A percentile compares a stretch with the other conserved stretches of the same genome.
Conservation (phyloP, 768 basidiomycete species). For the Rhodotorula diobovata region DNA sequence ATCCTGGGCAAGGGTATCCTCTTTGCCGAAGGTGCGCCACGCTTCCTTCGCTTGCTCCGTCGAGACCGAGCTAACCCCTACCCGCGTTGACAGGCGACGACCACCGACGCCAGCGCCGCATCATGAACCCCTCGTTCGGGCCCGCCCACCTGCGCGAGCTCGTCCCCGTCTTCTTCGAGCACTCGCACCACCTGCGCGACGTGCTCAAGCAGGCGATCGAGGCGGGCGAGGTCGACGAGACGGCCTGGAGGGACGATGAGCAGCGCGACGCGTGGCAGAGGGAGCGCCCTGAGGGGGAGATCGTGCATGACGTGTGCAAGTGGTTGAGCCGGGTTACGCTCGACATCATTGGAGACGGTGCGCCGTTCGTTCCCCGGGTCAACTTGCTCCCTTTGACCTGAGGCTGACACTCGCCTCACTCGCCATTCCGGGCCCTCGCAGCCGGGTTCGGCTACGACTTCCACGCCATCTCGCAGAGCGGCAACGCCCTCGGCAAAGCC, state of each 20-base stretch:
- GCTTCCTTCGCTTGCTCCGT: too few relatives aligned
- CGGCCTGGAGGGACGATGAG: slow-evolving; percentile 3
- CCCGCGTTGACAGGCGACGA: too few relatives aligned
- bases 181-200: slow-evolving; percentile 30
- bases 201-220: slow-evolving; percentile 11
- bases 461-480: slow-evolving; percentile 19
- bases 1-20: slow-evolving; percentile 39
- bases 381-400: neutral
- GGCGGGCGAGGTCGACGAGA: neutral
- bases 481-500: slow-evolving; percentile 27
- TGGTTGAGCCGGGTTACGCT: slow-evolving; percentile 48
- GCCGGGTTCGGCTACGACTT: slow-evolving; percentile 41
- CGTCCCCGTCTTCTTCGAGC: slow-evolving; percentile 34
- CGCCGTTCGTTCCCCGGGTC: neutral
- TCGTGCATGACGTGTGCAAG: slow-evolving; percentile 44
- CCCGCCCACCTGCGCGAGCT: slow-evolving; percentile 25
- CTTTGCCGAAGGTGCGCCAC: slow-evolving; percentile 40
- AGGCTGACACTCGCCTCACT: neutral
- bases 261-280: neutral
- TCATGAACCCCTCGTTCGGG: slow-evolving; percentile 35
- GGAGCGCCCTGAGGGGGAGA: slow-evolving; percentile 2
- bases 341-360: slow-evolving; percentile 39
- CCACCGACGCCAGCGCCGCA: slow-evolving; percentile 38
- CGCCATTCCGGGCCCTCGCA: neutral
- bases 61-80: too few relatives aligned